A percentile compares a stretch with the other conserved stretches of the same genome.
These are phyloP conservation scores for Penicillium psychrosexuale DNA, from an alignment of 2,329 filamentous ascomycete genomes.

Conservation along the genomic window DNA sequence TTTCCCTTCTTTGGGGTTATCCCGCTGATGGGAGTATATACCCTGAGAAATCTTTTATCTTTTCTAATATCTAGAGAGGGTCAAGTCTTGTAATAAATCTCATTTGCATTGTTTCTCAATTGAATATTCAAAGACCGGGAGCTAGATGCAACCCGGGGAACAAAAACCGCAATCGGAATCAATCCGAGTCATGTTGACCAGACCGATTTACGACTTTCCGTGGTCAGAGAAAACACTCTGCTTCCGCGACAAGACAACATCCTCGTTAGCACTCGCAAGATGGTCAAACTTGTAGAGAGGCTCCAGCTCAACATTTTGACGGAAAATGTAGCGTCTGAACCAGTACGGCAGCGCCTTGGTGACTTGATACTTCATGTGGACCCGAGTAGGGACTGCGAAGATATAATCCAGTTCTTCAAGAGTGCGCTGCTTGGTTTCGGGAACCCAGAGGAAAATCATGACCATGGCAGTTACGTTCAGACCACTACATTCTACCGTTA, in stretches of 20 bases:
- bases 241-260: not conserved
- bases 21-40: too few species aligned
- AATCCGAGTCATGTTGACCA: not conserved
- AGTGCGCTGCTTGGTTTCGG: constrained; percentile 56
- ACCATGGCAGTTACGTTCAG: constrained; percentile 60
- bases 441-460: constrained; percentile 62
- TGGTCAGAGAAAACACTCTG: constrained; percentile 1
- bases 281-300: constrained; percentile 52
- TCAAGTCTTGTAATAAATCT: not conserved
- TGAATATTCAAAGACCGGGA: not conserved
- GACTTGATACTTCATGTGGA: constrained; percentile 57
- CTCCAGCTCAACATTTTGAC: constrained; percentile 47
- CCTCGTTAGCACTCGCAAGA: not conserved
- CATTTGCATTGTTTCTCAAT: not conserved
- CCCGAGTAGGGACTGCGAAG: constrained; percentile 57
- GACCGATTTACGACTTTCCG: constrained; percentile 1
- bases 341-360: constrained; percentile 59
- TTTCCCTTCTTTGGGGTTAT: not conserved
- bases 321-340: constrained; percentile 57
- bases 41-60: not conserved
- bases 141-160: too few species aligned
- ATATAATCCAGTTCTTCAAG: constrained; percentile 56
- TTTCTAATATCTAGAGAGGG: not conserved
- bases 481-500: constrained; percentile 31
- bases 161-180: not conserved